phyloP scores from a whole-genome alignment of 108 stramenopile genomes.

The Skeletonema grethae region DNA sequence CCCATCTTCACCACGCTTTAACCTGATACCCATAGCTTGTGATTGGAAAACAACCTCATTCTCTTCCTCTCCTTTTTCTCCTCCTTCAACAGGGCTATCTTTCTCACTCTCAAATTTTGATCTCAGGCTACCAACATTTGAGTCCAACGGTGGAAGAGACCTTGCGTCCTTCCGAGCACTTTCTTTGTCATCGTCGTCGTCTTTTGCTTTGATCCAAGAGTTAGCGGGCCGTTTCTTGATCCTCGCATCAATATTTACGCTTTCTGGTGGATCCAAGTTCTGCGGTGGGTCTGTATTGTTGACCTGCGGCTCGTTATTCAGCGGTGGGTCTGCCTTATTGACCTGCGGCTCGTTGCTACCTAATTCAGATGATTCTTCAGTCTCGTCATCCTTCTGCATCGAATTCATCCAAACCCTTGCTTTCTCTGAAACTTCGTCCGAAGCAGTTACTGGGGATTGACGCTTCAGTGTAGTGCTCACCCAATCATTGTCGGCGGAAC shows the following conservation, averaged over 20 bases:
- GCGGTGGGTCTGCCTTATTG: constrained; percentile 11
- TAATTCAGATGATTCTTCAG: constrained; percentile 15
- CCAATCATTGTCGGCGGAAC: constrained; percentile 33
- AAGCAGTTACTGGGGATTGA: neutral
- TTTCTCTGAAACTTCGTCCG: constrained; percentile 11
- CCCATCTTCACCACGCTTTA: constrained; percentile 50
- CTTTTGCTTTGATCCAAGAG: neutral
- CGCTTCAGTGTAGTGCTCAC: neutral
- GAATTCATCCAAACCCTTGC: constrained; percentile 29
- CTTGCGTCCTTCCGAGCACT: neutral
- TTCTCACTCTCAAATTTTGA: constrained; percentile 16
- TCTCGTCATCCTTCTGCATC: constrained; percentile 23
- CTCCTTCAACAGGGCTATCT: neutral
- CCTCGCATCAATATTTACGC: constrained; percentile 11
- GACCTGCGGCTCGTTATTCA: constrained; percentile 19
- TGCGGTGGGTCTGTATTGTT: constrained; percentile 10
- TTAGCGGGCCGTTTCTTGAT: constrained; percentile 6
- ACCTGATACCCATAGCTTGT: constrained; percentile 43
- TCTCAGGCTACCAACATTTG: constrained; percentile 4
- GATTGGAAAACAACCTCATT: constrained; percentile 40
- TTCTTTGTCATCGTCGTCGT: neutral
- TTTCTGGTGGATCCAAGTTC: constrained; percentile 30
- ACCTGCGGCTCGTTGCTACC: constrained; percentile 21
- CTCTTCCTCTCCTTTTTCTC: constrained; percentile 19
- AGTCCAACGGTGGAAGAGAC: neutral